Base-by-base conservation (phyloP, 169 alveolate genomes). In the Plasmodium ovale region DNA sequence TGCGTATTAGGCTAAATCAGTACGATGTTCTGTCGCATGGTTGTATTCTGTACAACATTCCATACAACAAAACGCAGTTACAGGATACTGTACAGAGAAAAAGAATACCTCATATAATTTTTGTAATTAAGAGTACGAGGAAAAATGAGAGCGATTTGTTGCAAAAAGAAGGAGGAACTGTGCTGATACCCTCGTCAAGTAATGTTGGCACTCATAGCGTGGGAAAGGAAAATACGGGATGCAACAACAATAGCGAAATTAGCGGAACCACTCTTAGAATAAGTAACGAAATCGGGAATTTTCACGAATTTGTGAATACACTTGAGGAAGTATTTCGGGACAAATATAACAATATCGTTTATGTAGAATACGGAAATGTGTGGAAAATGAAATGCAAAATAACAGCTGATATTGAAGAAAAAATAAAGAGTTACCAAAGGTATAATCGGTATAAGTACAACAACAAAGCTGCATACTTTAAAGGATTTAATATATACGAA, bases 401-500 rank as follows among this genome's bases (percentile, higher is more conserved):
- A 56, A 53, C 54, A 14, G 27, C 44, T 6, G 68, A 51, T 12
- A 79, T 79, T 6, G 89, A 79, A 70, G 59, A 79, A 58, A 64
- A 51, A 42, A 79, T 79, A 31, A 19, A 79, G 23, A 23, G 27
- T 16, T 79, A 79, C 53, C 89, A 79, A 29, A 54, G 51, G 44
- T 79, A 79, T 56, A 79, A 59, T 3, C 51, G 89, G 42, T 79
- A 79, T 70, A 79, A 79, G 59, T 79, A 79, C 14, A 79, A 79
- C 44, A 35, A 79, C 29, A 64, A 59, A 27, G 53, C 59, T 6
- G 82, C 89, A 39, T 65, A 79, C 42, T 79, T 79, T 69, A 79
- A 79, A 67, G 89, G 89, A 23, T 79, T 49, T 70, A 79, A 79
- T 79, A 49, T 79, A 16, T 67, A 65, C 51, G 89, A 79, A 79